A percentile compares a stretch with the other conserved stretches of the same genome.
Conservation (phyloP, 2,329 filamentous ascomycete genomes). For the Daldinia sp. region DNA sequence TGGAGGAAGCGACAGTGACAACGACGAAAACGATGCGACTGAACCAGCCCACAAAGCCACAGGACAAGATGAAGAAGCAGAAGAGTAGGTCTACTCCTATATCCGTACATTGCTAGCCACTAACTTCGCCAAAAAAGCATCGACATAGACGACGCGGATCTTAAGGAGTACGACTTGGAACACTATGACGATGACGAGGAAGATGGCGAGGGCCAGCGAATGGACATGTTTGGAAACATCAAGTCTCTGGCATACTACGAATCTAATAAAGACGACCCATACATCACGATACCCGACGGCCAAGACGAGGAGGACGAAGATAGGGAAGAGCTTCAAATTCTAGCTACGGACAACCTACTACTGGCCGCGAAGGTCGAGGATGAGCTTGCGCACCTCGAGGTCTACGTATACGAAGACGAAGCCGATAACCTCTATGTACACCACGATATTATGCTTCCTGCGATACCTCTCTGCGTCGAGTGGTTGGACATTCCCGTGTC, state of each 20-base stretch:
- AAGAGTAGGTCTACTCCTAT: conserved; percentile 35
- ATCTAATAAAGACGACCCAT: conserved; percentile 93
- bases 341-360: conserved; percentile 91
- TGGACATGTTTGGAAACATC: conserved; percentile 95
- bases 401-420: conserved; percentile 96
- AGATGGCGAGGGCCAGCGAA: conserved; percentile 73
- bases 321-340: conserved; percentile 89
- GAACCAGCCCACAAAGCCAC: conserved; percentile 5
- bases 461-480: conserved; percentile 93
- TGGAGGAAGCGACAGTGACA: conserved; percentile 29
- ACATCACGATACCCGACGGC: conserved; percentile 84
- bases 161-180: conserved; percentile 96
- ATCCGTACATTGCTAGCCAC: background rate
- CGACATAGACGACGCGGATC: conserved; percentile 77
- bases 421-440: conserved; percentile 98
- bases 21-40: background rate
- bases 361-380: conserved; percentile 95
- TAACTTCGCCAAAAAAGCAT: conserved; percentile 49
- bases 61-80: conserved; percentile 28
- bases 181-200: conserved; percentile 89
- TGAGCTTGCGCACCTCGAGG: conserved; percentile 93
- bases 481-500: conserved; percentile 94
- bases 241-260: conserved; percentile 94
- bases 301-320: conserved; percentile 84
- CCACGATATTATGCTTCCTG: conserved; percentile 98